Evolutionary conservation across 2,329 filamentous ascomycete genomes (phyloP).

Genomic region (Colletotrichum sp.): DNA sequence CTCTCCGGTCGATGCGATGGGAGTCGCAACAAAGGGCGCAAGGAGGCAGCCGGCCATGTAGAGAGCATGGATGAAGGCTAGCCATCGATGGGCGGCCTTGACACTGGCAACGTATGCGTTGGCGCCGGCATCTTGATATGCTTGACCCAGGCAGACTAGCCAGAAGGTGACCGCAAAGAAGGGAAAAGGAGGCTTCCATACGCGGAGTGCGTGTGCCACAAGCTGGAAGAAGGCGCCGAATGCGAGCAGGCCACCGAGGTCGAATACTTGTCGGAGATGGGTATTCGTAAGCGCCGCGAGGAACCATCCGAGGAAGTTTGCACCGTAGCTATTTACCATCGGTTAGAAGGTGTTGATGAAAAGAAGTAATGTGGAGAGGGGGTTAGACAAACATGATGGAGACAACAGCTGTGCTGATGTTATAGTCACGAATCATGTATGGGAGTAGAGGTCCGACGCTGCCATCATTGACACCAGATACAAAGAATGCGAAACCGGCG

Average conservation of each 20-base stretch:
- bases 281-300: slow-evolving; percentile 62
- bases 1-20: slow-evolving; percentile 46
- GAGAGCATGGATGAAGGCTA: slow-evolving; percentile 69
- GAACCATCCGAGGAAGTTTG: slow-evolving; percentile 66
- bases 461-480: slow-evolving; percentile 69
- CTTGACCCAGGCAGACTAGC: slow-evolving; percentile 63
- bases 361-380: rapidly evolving
- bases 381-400: slow-evolving; percentile 48
- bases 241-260: slow-evolving; percentile 60
- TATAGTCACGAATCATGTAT: slow-evolving; percentile 63
- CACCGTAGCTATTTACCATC: slow-evolving; percentile 49
- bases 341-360: not conserved
- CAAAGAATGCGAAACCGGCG: slow-evolving; percentile 67
- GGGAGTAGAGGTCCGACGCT: slow-evolving; percentile 68
- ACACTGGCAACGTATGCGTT: slow-evolving; percentile 65
- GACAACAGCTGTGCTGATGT: slow-evolving; percentile 56
- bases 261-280: slow-evolving; percentile 54
- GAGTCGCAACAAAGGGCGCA: slow-evolving; percentile 59
- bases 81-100: slow-evolving; percentile 60
- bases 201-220: slow-evolving; percentile 56
- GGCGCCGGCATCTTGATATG: slow-evolving; percentile 67
- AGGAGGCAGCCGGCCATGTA: slow-evolving; percentile 63
- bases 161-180: slow-evolving; percentile 65
- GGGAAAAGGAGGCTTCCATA: slow-evolving; percentile 61
- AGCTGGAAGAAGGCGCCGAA: slow-evolving; percentile 63